These are phyloP conservation scores for Fusarium hainanense DNA, from an alignment of 2,329 filamentous ascomycete species.

Conservation along the genomic window DNA sequence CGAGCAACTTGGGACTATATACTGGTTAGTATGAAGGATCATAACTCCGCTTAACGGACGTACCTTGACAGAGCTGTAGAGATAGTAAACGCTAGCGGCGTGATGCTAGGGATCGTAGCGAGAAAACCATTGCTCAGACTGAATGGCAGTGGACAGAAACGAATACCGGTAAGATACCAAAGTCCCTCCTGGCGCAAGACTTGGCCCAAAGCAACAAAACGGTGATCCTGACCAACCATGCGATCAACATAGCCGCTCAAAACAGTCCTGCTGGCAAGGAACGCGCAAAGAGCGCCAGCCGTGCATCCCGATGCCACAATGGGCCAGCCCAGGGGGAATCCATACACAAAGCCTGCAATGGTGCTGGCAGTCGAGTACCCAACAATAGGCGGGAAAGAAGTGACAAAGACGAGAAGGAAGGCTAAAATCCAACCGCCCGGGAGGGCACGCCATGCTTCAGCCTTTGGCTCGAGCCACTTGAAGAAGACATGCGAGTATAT, in stretches of 20 bases:
- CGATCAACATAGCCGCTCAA: slow-evolving; percentile 82
- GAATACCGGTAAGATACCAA: slow-evolving; percentile 88
- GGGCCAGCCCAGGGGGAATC: slow-evolving; percentile 77
- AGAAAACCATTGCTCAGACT: slow-evolving; percentile 94
- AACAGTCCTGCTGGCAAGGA: slow-evolving; percentile 82
- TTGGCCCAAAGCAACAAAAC: slow-evolving; percentile 88
- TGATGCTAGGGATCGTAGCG: slow-evolving; percentile 90
- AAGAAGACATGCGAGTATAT: slow-evolving; percentile 86
- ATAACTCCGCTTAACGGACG: slow-evolving; percentile 24
- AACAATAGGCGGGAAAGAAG: slow-evolving; percentile 87
- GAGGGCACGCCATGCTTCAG: slow-evolving; percentile 80
- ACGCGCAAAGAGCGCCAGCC: slow-evolving; percentile 80
- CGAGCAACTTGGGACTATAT: slow-evolving; percentile 82
- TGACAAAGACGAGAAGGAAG: slow-evolving; percentile 78
- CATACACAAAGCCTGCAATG: slow-evolving; percentile 66
- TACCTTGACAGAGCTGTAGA: slow-evolving; percentile 82
- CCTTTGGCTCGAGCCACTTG: slow-evolving; percentile 75
- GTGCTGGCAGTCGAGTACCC: slow-evolving; percentile 82
- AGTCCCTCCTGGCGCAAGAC: slow-evolving; percentile 92
- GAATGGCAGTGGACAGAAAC: slow-evolving; percentile 92
- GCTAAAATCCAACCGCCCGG: slow-evolving; percentile 79
- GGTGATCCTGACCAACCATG: slow-evolving; percentile 82
- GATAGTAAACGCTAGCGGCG: slow-evolving; percentile 77
- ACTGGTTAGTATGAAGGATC: slow-evolving; percentile 6
- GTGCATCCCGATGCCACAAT: slow-evolving; percentile 84